Percentiles rank a stretch among this genome's conserved stretches.
phyloP scores from a whole-genome alignment of 176 grass and related monocot genomes.

The Cymbopogon citratus region DNA sequence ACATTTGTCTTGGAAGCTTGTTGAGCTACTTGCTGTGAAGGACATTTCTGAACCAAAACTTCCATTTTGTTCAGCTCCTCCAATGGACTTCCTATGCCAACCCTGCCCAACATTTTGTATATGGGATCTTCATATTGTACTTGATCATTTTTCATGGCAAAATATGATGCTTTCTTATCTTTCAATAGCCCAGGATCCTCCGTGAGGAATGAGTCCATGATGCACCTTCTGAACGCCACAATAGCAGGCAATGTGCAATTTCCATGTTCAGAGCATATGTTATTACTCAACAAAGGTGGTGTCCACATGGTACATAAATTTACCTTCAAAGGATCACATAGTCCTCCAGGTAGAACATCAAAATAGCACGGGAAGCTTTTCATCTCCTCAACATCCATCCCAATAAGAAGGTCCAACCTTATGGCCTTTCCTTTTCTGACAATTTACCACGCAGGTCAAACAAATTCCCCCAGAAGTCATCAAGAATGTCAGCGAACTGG shows the following conservation, averaged over 20 bases:
- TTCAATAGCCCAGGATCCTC: not conserved
- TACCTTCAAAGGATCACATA: too few species aligned
- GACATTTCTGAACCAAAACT: not conserved
- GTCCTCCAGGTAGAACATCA: not conserved
- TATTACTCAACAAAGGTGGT: not conserved
- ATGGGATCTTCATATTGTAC: not conserved
- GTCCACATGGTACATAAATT: too few species aligned
- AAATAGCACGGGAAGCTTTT: not conserved
- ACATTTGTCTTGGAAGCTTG: not conserved
- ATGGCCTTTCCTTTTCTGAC: conserved; percentile 28
- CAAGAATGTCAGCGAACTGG: conserved; percentile 25
- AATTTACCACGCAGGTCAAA: conserved; percentile 36
- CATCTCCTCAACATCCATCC: conserved; percentile 3
- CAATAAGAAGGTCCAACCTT: conserved; percentile 35
- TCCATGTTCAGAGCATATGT: not conserved
- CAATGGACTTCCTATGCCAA: not conserved
- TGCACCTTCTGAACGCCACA: not conserved
- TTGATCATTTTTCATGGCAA: not conserved
- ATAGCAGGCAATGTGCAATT: not conserved
- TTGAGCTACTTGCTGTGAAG: not conserved
- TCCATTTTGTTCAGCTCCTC: conserved; percentile 13
- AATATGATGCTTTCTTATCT: not conserved
- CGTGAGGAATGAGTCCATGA: not conserved
- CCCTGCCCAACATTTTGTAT: too few species aligned
- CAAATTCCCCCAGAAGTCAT: conserved; percentile 36